Base-by-base conservation (phyloP, 495 filamentous ascomycete genomes). In the Stereocaulon alpinum region DNA sequence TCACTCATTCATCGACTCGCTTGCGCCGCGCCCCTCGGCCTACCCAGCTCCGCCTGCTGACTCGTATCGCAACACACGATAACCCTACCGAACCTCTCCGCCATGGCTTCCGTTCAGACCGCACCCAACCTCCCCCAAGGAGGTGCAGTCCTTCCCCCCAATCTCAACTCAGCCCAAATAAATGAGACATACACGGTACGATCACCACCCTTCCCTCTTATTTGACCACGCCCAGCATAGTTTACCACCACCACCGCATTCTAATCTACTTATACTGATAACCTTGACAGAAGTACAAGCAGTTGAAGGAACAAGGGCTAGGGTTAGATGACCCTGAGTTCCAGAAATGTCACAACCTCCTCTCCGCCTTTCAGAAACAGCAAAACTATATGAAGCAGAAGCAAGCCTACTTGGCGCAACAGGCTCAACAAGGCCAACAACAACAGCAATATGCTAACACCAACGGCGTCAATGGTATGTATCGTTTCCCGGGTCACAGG, bases 51-150 rank as follows among this genome's bases (percentile, higher is more conserved):
- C 37, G 41, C 45, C 48, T 43, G 44, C 40, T 61, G 29, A 64
- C 53, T 51, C 47, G 20, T 57, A 55, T 49, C 48, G 29, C 58
- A 52, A 53, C 30, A 22, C 41, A 45, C 42, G 40, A 51, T 42
- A 54, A 58, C 40, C 56, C 40, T 51, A 59, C 40, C 27, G 22
- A 22, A 24, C 27, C 22, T 24, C 24, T 43, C 43, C 52, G 47
- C 53, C 43, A 94, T 94, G 88, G 82, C 89, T 68, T 90, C 87
- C 41, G 81, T 88, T 64, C 87, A 92, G 73, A 74, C 81, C 61
- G 76, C 83, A 53, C 81, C 86, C 47, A 79, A 78, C 58, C 74
- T 84, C 68, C 82, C 85, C 70, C 76, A 82, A 66, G 75, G 73
- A 57, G 84, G 81, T 63, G 76, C 77, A 60, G 68, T 71, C 48